Base-by-base conservation (phyloP, 345 rosid species). In the Ailanthus altissimus region DNA sequence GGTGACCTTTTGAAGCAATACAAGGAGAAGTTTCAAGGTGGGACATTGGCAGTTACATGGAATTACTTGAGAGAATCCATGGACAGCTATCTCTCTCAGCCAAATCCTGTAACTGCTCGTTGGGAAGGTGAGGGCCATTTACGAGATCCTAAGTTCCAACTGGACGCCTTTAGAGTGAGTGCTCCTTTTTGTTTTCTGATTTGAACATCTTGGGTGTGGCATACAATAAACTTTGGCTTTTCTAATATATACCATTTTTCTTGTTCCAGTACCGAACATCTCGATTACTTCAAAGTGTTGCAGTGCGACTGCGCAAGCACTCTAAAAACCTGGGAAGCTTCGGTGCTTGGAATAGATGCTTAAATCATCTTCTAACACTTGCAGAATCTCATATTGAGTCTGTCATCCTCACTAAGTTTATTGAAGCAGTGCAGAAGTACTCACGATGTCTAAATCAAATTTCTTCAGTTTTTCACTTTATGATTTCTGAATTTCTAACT, bases 301-400 rank as follows among this genome's bases (percentile, higher is more conserved):
- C 91, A 10, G 83, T 86, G 67, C 85, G 98, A 80, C 91, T 97
- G 57, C 88, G 83, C 40, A 97, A 94, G 86, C 99, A 97, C 82
- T 49, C 86, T 13, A 88, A 89, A 83, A 88, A 86, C 62, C 95
- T 94, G 12, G 99, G 99, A n/a, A 69, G 82, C 60, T 96, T 97
- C 75, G 98, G 98, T 73, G 97, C 99, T 40, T 96, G 99, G 99
- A 96, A 96, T 79, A 83, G 99, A 81, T 97, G 98, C 89, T 90
- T 97, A 83, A 97, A 97, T 87, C 98, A 97, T 90, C 97, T 97
- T 66, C 89, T 97, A 68, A 93, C 92, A 12, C 98, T 97, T 14
- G 97, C 97, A 81, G 99, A 96, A 78, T 94, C 99, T 66, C 99
- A 97, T 77, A 89, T 97, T 8, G 99, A 97, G 84, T 85, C 99